Evolutionary conservation across 345 rosid genomes (phyloP), one percentile per base, ranked within the genome.

Genomic region (Cardamine chenopodiifolia): DNA sequence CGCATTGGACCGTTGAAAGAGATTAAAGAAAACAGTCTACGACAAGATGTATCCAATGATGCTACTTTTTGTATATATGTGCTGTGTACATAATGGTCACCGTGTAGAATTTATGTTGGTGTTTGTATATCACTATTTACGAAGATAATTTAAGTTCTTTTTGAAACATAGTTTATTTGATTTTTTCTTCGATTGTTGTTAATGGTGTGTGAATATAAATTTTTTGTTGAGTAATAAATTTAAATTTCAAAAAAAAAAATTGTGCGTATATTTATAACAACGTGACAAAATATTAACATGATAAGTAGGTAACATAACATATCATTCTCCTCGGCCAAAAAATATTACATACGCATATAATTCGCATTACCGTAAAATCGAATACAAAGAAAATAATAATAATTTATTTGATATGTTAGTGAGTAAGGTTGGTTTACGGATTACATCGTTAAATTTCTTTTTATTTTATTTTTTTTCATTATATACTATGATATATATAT

Each of bases 1-100:
- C 66, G 89, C 86, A 45, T 85, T 86, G 90, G 97, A 92, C 70
- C 88, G 88, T 74, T 90, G 85, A 89, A 76, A 79, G 75, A 74
- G 14, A 15, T 15, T 15, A 5, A 11, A 68, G 47, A 9, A 34
- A 58, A 8, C 40, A 39, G 6, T 37, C 8, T 42, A 42, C 31
- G 31, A 34, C 14, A 59, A 65, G 20, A 42, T 23, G 20, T 19
- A 57, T 47, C 20, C 14, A 23, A 44, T 44, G 6, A 62, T 15
- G 19, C 40, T 26, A 19, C 7, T 49, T 39, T 25, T 28, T 8
- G 58, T 29, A 25, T 58, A 32, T 45, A 19, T 40, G 15, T 23
- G 14, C 8, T 17, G 4, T 73, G 63, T 19, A 32, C 45, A 40
- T 55, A 73, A 31, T 62, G 13, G 44, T 31, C 37, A 9, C 15